Conservation (phyloP, 208 protist species). For the Acanthamoeba triangularis region DNA sequence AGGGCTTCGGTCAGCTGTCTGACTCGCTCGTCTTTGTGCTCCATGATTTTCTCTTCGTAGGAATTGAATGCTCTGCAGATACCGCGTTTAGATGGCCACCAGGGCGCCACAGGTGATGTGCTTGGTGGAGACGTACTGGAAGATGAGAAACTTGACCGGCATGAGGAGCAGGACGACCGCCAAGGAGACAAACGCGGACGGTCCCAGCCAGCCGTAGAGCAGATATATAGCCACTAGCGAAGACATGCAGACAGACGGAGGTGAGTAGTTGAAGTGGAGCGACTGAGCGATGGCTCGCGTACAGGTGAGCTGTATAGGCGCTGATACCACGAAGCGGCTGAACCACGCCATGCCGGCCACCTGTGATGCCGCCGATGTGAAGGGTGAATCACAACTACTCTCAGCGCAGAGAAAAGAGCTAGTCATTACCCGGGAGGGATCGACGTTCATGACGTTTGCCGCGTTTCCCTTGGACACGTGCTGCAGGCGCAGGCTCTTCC, state of each 20-base stretch:
- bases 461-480: not conserved
- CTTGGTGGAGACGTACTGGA: not conserved
- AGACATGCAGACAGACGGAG: not conserved
- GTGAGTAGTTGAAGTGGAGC: not conserved
- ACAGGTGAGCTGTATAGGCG: not conserved
- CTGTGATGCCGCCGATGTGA: not conserved
- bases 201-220: slow-evolving; percentile 3
- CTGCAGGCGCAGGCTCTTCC: slow-evolving; percentile 36
- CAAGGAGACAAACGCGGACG: not conserved
- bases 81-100: not conserved
- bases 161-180: not conserved
- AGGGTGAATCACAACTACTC: not conserved
- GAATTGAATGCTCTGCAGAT: not conserved
- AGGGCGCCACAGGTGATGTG: too few relatives aligned
- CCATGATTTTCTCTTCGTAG: not conserved
- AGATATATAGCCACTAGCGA: not conserved
- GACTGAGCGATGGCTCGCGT: not conserved
- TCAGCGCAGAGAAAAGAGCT: not conserved
- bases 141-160: slow-evolving; percentile 1
- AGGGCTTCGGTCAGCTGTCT: slow-evolving; percentile 7
- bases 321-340: not conserved
- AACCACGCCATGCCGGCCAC: not conserved
- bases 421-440: not conserved
- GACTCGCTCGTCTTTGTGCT: not conserved
- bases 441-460: slow-evolving; percentile 21